Percentiles rank a stretch among this genome's conserved stretches.
Conservation (phyloP, 805 yeast genomes). For the Zygotorulaspora sp. region DNA sequence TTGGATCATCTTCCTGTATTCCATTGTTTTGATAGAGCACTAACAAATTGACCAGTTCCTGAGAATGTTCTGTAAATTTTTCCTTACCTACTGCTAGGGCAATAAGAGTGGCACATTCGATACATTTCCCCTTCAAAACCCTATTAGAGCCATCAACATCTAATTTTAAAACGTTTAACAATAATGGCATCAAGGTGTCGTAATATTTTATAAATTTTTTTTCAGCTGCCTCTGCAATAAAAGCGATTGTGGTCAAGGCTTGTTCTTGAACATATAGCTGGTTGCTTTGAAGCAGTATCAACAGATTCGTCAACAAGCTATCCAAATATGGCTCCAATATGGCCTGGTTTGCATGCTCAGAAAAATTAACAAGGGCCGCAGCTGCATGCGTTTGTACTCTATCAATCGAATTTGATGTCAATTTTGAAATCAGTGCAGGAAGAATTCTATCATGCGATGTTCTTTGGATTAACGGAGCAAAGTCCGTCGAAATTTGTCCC, state of each 20-base stretch:
- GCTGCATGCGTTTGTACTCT: constrained; percentile 98
- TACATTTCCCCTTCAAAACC: constrained; percentile 82
- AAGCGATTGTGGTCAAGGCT: constrained; percentile 92
- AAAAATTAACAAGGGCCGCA: constrained; percentile 93
- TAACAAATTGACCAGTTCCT: constrained; percentile 66
- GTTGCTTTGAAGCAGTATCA: constrained; percentile 75
- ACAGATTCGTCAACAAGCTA: constrained; percentile 63
- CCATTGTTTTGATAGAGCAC: constrained; percentile 62
- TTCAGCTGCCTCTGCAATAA: constrained; percentile 95
- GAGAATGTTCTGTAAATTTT: constrained; percentile 70
- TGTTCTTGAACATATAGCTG: constrained; percentile 95
- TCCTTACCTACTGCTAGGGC: constrained; percentile 94
- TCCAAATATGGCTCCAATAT: constrained; percentile 91
- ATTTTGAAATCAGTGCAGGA: constrained; percentile 82
- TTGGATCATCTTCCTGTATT: constrained; percentile 73
- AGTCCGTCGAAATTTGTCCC: constrained; percentile 96
- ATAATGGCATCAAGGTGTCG: constrained; percentile 88
- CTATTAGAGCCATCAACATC: constrained; percentile 73
- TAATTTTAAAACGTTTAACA: constrained; percentile 70
- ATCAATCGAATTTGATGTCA: constrained; percentile 69
- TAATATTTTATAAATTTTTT: constrained; percentile 83
- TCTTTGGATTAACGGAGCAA: constrained; percentile 82
- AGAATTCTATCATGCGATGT: constrained; percentile 72
- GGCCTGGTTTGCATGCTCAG: constrained; percentile 86
- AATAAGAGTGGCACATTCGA: constrained; percentile 91